These are phyloP conservation scores for Pluteus cervinus DNA, from an alignment of 768 basidiomycete genomes.

Conservation along the genomic window DNA sequence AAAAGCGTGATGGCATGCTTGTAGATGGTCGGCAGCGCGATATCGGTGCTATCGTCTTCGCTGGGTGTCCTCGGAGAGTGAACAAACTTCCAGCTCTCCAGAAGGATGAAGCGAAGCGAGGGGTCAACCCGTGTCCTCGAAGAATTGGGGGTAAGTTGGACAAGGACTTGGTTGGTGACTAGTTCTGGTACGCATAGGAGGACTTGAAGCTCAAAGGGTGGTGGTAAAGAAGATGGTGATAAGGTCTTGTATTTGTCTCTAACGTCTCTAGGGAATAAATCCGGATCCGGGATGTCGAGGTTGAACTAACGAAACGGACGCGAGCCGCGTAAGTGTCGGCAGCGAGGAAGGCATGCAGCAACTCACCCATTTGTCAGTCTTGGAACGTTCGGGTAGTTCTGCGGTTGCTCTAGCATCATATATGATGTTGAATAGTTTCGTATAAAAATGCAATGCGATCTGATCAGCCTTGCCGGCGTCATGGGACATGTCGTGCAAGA, in stretches of 20 bases:
- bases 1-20: constrained; percentile 82
- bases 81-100: constrained; percentile 63
- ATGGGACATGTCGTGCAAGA: too few relatives aligned
- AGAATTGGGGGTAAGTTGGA: constrained; percentile 43
- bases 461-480: constrained; percentile 89
- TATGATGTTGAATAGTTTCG: constrained; percentile 74
- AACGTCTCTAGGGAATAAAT: constrained; percentile 57
- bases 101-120: constrained; percentile 59
- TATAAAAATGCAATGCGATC: constrained; percentile 79
- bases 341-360: not conserved
- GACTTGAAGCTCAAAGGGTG: constrained; percentile 63
- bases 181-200: constrained; percentile 66
- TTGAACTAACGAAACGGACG: constrained; percentile 70
- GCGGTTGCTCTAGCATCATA: constrained; percentile 65
- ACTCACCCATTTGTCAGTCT: constrained; percentile 63
- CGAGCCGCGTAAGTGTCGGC: constrained; percentile 1
- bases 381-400: constrained; percentile 19
- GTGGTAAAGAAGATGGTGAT: constrained; percentile 34
- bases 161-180: constrained; percentile 64
- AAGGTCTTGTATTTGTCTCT: constrained; percentile 56
- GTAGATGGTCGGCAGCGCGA: constrained; percentile 73
- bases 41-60: constrained; percentile 31
- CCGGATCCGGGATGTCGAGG: constrained; percentile 70
- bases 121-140: constrained; percentile 64
- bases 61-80: constrained; percentile 14